Percentiles rank a stretch among this genome's conserved stretches.
Conservation (phyloP, 139 green algal genomes). For the Astrephomene gubernaculifera region DNA sequence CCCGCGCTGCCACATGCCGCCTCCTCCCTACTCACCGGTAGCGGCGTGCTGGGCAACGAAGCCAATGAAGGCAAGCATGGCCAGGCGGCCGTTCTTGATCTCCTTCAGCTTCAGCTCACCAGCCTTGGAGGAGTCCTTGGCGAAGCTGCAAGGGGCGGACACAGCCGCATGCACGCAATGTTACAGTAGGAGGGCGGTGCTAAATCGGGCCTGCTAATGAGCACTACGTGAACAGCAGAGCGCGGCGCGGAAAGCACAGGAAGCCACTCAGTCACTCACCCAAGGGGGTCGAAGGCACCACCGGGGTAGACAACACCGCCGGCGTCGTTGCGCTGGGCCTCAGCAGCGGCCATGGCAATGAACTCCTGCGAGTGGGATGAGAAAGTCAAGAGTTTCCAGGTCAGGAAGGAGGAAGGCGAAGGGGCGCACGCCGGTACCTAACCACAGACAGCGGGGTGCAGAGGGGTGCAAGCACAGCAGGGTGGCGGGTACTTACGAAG, state of each 20-base stretch:
- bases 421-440: too few species aligned
- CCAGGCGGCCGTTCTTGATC: conserved; percentile 94
- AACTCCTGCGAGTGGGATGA: conserved; percentile 66
- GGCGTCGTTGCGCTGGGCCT: conserved; percentile 75
- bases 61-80: conserved; percentile 73
- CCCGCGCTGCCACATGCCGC: too few species aligned
- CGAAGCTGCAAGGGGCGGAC: conserved; percentile 56
- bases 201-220: too few species aligned
- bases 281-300: conserved; percentile 91
- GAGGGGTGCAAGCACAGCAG: too few species aligned
- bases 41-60: conserved; percentile 87
- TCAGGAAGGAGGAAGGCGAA: background rate
- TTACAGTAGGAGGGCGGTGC: too few species aligned
- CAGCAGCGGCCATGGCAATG: conserved; percentile 74
- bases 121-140: conserved; percentile 76
- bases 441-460: too few species aligned
- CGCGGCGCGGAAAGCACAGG: background rate
- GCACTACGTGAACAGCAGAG: background rate
- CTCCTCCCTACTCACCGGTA: conserved; percentile 69
- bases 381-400: background rate
- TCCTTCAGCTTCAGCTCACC: conserved; percentile 91
- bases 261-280: conserved; percentile 32
- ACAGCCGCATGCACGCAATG: background rate
- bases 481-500: conserved; percentile 71
- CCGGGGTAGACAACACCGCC: conserved; percentile 86